These are phyloP conservation scores for Lachancea quebecensis DNA, from an alignment of 805 yeast genomes.

Conservation along the genomic window DNA sequence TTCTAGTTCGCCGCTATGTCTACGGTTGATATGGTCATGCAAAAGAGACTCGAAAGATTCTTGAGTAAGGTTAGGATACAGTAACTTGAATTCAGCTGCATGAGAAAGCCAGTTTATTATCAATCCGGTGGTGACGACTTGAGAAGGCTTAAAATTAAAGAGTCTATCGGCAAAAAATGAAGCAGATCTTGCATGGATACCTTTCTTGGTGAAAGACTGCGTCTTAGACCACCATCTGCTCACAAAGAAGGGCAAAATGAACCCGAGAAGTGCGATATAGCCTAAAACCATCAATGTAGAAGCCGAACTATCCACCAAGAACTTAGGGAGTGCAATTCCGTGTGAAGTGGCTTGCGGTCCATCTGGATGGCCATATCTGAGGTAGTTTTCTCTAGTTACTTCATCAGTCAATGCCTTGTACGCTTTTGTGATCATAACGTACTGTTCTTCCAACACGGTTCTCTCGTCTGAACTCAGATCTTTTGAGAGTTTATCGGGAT, in stretches of 20 bases:
- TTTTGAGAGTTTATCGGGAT: slow-evolving; percentile 84
- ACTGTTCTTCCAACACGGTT: slow-evolving; percentile 60
- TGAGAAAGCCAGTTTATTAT: slow-evolving; percentile 53
- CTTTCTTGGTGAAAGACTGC: slow-evolving; percentile 71
- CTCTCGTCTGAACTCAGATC: slow-evolving; percentile 50
- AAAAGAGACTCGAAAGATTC: slow-evolving; percentile 47
- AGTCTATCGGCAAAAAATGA: slow-evolving; percentile 61
- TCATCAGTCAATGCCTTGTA: slow-evolving; percentile 94
- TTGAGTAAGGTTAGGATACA: slow-evolving; percentile 36
- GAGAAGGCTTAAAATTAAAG: slow-evolving; percentile 69
- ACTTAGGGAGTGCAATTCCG: slow-evolving; percentile 93
- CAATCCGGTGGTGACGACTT: slow-evolving; percentile 47
- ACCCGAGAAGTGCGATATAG: slow-evolving; percentile 69
- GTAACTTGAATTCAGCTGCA: slow-evolving; percentile 56
- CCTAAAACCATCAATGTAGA: slow-evolving; percentile 53
- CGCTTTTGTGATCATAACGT: slow-evolving; percentile 80
- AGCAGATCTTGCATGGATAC: slow-evolving; percentile 81
- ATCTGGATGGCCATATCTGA: slow-evolving; percentile 94
- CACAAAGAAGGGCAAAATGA: slow-evolving; percentile 72
- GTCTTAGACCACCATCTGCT: slow-evolving; percentile 87
- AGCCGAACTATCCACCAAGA: slow-evolving; percentile 75
- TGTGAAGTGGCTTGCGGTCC: slow-evolving; percentile 87
- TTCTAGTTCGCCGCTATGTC: slow-evolving; percentile 30
- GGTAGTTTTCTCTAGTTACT: slow-evolving; percentile 67
- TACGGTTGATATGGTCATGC: slow-evolving; percentile 52